Evolutionary conservation across 768 basidiomycete species (phyloP).

Genomic region (Mycena capillaripes): DNA sequence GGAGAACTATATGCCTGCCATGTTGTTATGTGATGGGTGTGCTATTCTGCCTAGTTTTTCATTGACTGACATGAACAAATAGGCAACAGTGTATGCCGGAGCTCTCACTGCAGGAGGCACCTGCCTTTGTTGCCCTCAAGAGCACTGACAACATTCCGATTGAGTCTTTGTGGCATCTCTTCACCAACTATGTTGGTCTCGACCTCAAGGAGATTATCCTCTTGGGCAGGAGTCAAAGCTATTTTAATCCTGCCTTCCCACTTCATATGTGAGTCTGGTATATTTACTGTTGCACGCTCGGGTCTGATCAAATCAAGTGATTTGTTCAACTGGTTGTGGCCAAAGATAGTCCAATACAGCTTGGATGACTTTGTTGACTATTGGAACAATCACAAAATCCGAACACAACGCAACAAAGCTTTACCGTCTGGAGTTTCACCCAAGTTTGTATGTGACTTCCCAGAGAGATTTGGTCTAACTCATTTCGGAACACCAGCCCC

Average conservation of each 20-base stretch:
- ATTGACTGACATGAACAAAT: neutral
- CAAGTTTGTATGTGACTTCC: constrained; percentile 15
- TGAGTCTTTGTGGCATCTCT: neutral
- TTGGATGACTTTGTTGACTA: constrained; percentile 41
- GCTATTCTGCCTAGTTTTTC: neutral
- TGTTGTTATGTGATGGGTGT: neutral
- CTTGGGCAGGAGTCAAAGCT: constrained; percentile 1
- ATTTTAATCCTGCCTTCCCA: neutral
- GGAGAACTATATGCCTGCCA: neutral
- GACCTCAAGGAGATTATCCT: constrained; percentile 27
- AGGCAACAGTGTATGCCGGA: neutral
- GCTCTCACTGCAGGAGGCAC: constrained; percentile 14
- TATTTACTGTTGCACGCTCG: neutral
- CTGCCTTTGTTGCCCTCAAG: constrained; percentile 37
- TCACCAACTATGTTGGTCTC: constrained; percentile 13
- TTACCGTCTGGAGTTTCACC: constrained; percentile 30
- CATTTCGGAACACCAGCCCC: constrained; percentile 11
- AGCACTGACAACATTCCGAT: constrained; percentile 35
- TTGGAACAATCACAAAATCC: constrained; percentile 40
- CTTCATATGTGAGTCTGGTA: constrained; percentile 14
- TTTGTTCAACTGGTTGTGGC: constrained; percentile 46
- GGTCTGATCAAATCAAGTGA: constrained; percentile 17
- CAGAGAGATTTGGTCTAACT: neutral
- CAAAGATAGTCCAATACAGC: constrained; percentile 36
- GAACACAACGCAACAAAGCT: constrained; percentile 22